phyloP scores from a whole-genome alignment of 2,329 filamentous ascomycete species.

The Penicillium sp. region DNA sequence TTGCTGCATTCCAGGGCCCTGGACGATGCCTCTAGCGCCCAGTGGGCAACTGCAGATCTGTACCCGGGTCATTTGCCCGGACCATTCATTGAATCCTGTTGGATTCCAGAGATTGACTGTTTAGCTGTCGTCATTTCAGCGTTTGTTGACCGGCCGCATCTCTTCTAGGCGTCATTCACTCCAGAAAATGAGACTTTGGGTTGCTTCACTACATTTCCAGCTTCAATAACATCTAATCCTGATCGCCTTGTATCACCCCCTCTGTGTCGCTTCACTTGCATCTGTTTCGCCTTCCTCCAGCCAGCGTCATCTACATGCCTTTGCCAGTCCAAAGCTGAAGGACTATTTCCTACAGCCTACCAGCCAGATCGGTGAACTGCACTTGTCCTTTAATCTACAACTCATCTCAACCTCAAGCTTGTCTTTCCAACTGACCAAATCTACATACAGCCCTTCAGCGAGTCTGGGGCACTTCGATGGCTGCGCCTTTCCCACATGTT shows the following conservation, averaged over 20 bases:
- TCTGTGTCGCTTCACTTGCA: neutral
- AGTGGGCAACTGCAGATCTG: slow-evolving; percentile 8
- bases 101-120: slow-evolving; percentile 5
- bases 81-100: neutral
- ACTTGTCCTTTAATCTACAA: neutral
- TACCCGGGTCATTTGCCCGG: neutral
- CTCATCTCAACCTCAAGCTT: neutral
- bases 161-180: slow-evolving; percentile 1
- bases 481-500: slow-evolving; percentile 22
- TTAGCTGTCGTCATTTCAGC: slow-evolving; percentile 2
- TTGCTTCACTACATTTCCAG: neutral
- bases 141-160: neutral
- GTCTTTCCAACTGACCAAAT: neutral
- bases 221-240: neutral
- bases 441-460: slow-evolving; percentile 1
- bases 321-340: neutral
- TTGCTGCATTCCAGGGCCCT: slow-evolving; percentile 19
- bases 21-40: slow-evolving; percentile 14
- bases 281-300: neutral
- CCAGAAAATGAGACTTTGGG: neutral
- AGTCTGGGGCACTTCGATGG: slow-evolving; percentile 28
- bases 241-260: neutral
- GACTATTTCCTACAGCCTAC: neutral
- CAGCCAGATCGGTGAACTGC: neutral
- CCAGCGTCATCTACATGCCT: neutral